These are phyloP conservation scores for Dictyostelium firmibasis DNA, from an alignment of 78 protist genomes.

Conservation along the genomic window DNA sequence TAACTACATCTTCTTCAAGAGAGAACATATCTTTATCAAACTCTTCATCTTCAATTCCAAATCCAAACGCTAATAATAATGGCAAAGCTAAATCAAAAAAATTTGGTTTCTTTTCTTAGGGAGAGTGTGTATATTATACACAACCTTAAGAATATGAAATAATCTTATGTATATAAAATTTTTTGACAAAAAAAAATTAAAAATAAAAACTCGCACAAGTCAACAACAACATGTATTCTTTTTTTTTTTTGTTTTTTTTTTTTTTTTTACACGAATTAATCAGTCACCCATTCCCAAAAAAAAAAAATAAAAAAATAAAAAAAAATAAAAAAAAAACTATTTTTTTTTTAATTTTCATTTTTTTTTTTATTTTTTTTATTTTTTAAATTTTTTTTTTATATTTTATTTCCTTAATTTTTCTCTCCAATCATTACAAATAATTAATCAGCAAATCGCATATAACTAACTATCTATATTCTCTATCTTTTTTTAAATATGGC, in stretches of 20 bases:
- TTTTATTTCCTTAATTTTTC: too few relatives aligned
- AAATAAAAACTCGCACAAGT: too few relatives aligned
- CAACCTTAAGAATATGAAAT: not conserved
- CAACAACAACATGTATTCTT: too few relatives aligned
- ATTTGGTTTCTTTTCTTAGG: slow-evolving; percentile 3
- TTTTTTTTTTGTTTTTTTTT: too few relatives aligned
- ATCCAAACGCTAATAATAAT: not conserved
- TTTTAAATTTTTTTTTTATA: too few relatives aligned
- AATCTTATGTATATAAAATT: not conserved
- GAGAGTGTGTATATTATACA: not conserved
- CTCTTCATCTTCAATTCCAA: not conserved
- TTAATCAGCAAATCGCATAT: too few relatives aligned
- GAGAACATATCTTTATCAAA: not conserved
- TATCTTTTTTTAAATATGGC: not conserved
- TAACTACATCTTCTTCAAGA: not conserved
- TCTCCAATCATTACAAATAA: too few relatives aligned
- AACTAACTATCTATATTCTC: too few relatives aligned
- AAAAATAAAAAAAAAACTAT: too few relatives aligned
- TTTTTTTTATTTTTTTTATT: too few relatives aligned
- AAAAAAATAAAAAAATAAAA: too few relatives aligned
- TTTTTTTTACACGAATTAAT: not conserved
- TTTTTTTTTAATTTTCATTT: too few relatives aligned
- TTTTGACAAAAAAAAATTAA: not conserved
- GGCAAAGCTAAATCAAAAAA: not conserved
- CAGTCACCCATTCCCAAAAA: not conserved